Evolutionary conservation across 2,329 filamentous ascomycete genomes (phyloP).

Genomic region (Diaporthe amygdali): DNA sequence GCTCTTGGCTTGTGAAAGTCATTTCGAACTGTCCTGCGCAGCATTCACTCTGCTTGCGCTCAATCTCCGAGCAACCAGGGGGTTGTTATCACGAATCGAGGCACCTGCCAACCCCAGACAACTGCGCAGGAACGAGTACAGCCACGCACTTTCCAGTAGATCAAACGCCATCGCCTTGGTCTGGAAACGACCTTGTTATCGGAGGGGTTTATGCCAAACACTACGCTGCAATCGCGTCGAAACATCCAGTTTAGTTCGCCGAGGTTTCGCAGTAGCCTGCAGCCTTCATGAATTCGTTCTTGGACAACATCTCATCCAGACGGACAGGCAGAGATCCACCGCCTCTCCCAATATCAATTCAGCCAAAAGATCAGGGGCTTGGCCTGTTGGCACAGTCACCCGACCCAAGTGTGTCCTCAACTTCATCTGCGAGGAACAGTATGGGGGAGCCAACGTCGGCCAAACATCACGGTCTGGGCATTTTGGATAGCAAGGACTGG

Average conservation of each 20-base stretch:
- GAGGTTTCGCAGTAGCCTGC: neutral
- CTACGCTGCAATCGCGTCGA: neutral
- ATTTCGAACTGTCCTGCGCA: neutral
- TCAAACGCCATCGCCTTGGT: neutral
- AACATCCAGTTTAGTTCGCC: neutral
- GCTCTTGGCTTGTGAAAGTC: conserved; percentile 25
- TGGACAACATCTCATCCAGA: conserved; percentile 23
- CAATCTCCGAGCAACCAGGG: neutral
- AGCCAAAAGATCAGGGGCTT: conserved; percentile 19
- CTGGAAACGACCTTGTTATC: neutral
- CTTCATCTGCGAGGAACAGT: conserved; percentile 6
- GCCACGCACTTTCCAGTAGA: neutral
- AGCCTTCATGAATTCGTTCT: conserved; percentile 25
- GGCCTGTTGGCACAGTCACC: conserved; percentile 19
- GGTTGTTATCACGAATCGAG: neutral
- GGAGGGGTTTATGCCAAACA: neutral
- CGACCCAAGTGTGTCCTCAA: neutral
- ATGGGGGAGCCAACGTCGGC: conserved; percentile 35
- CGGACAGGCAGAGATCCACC: conserved; percentile 22
- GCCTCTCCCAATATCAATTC: conserved; percentile 23
- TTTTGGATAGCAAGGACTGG: conserved; percentile 41
- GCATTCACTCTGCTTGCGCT: neutral
- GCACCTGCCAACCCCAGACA: neutral
- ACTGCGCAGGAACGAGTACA: neutral
- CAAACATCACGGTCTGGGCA: conserved; percentile 31